phyloP scores from a whole-genome alignment of 73 alveolate species.

The Paramecium primaurelia region DNA sequence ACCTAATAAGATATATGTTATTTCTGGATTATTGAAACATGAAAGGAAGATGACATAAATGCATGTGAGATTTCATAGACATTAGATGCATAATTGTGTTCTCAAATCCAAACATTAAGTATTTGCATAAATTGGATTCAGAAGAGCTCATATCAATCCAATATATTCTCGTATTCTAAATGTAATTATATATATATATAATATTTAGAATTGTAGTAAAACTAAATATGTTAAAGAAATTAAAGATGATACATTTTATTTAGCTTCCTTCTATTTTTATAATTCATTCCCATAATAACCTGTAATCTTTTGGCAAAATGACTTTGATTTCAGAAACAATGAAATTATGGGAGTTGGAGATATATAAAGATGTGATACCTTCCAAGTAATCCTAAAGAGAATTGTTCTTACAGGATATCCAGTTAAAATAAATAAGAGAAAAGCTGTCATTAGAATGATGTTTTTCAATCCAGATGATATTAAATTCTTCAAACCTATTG shows the following conservation, averaged over 20 bases:
- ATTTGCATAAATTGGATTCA: slow-evolving; percentile 92
- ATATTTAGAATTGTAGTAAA: slow-evolving; percentile 73
- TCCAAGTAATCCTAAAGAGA: slow-evolving; percentile 92
- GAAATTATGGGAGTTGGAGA: slow-evolving; percentile 86
- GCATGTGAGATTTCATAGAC: slow-evolving; percentile 87
- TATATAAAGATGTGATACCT: slow-evolving; percentile 88
- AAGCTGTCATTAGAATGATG: slow-evolving; percentile 96
- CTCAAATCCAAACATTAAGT: slow-evolving; percentile 79
- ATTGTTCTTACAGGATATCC: slow-evolving; percentile 99
- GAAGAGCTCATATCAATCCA: slow-evolving; percentile 90
- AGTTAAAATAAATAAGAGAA: slow-evolving; percentile 93
- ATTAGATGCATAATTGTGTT: slow-evolving; percentile 67
- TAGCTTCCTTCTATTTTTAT: slow-evolving; percentile 82
- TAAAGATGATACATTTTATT: slow-evolving; percentile 75
- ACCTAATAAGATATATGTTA: slow-evolving; percentile 64
- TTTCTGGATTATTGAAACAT: slow-evolving; percentile 93
- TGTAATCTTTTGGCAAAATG: slow-evolving; percentile 78
- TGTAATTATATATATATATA: not conserved
- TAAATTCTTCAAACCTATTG: slow-evolving; percentile 97
- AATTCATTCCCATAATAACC: slow-evolving; percentile 86
- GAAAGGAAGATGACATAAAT: slow-evolving; percentile 94
- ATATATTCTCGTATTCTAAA: slow-evolving; percentile 74
- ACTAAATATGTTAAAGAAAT: slow-evolving; percentile 81
- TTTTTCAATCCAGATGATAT: slow-evolving; percentile 89
- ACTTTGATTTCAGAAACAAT: slow-evolving; percentile 68